Conservation (phyloP, 2,329 filamentous ascomycete genomes). For the Lachnellula hyalina region DNA sequence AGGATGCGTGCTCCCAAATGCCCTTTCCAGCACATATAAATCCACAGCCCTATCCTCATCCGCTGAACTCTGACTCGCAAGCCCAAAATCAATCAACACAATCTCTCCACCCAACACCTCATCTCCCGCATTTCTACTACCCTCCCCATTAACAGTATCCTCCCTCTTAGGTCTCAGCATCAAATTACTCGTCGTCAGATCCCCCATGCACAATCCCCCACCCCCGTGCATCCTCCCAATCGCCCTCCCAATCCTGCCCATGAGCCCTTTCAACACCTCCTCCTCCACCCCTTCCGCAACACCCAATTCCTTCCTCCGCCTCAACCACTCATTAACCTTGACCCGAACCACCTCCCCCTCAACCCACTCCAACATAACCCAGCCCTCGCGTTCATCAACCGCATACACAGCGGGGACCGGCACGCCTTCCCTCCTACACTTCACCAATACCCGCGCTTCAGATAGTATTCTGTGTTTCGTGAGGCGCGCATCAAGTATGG, state of each 20-base stretch:
- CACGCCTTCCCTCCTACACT: conserved; percentile 73
- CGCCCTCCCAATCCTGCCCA: conserved; percentile 64
- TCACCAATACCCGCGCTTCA: conserved; percentile 79
- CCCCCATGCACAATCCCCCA: conserved; percentile 87
- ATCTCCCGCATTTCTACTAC: conserved; percentile 20
- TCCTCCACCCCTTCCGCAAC: conserved; percentile 39
- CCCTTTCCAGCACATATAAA: conserved; percentile 89
- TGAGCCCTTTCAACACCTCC: conserved; percentile 51
- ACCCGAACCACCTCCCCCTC: conserved; percentile 65
- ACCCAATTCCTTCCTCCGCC: conserved; percentile 29
- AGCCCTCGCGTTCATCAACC: conserved; percentile 56
- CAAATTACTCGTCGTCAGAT: conserved; percentile 95
- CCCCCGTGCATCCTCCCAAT: conserved; percentile 73
- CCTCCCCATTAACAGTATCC: conserved; percentile 14
- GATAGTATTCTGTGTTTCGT: conserved; percentile 83
- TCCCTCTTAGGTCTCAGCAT: conserved; percentile 55
- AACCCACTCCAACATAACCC: conserved; percentile 83
- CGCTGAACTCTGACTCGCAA: conserved; percentile 72
- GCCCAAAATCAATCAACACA: conserved; percentile 89
- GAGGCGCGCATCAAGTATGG: conserved; percentile 78
- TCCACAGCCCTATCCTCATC: conserved; percentile 96
- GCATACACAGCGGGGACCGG: conserved; percentile 77
- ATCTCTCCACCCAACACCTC: conserved; percentile 61
- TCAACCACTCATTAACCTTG: conserved; percentile 64
- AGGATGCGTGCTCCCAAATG: conserved; percentile 92